A percentile compares a stretch with the other conserved stretches of the same genome.
These are phyloP conservation scores for Xylaria sp. DNA, from an alignment of 2,329 filamentous ascomycete species.

Conservation along the genomic window DNA sequence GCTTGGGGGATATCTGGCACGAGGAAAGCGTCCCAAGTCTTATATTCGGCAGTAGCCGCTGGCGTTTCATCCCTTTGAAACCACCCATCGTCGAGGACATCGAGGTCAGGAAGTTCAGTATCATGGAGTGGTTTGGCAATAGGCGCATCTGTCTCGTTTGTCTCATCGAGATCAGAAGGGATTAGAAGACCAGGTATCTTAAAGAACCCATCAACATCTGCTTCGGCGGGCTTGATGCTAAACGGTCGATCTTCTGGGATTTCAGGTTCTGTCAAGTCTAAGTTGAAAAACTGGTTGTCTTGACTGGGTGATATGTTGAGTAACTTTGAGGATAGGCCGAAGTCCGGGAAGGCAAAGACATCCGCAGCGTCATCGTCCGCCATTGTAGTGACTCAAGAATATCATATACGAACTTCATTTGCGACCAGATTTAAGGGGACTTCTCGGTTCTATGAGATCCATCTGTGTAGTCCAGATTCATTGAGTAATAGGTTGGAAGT, in stretches of 20 bases:
- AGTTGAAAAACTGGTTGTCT: slow-evolving; percentile 48
- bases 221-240: slow-evolving; percentile 12
- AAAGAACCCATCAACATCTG: slow-evolving; percentile 45
- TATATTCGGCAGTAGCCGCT: slow-evolving; percentile 48
- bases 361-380: slow-evolving; percentile 50
- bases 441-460: neutral
- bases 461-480: neutral
- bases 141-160: slow-evolving; percentile 6
- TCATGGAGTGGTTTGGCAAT: slow-evolving; percentile 30
- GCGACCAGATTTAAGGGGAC: neutral
- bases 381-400: slow-evolving; percentile 33
- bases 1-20: slow-evolving; percentile 42
- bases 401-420: slow-evolving; percentile 20
- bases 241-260: slow-evolving; percentile 7
- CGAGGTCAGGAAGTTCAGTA: slow-evolving; percentile 28
- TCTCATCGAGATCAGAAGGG: slow-evolving; percentile 7
- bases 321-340: slow-evolving; percentile 60
- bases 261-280: slow-evolving; percentile 39
- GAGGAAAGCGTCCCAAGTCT: slow-evolving; percentile 72
- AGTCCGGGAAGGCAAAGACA: slow-evolving; percentile 65
- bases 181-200: slow-evolving; percentile 41
- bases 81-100: slow-evolving; percentile 51
- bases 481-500: no score
- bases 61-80: slow-evolving; percentile 41
- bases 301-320: slow-evolving; percentile 39